Evolutionary conservation across 306 rosid species (phyloP).

Genomic region (peach (Prunus persica)): Prunus_persica_NCBIv2 NC_034011.1:2750001-2750500

Average conservation of each 20-base stretch:
- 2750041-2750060: no score
- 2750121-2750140: not conserved
- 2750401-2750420: conserved; percentile 88
- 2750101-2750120: not conserved
- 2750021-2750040: no score
- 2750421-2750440: conserved; percentile 52
- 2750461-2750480: conserved; percentile 42
- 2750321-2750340: conserved; percentile 3
- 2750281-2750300: conserved; percentile 2
- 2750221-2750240: not conserved
- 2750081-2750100: not conserved
- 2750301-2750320: not conserved
- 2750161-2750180: not conserved
- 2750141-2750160: not conserved
- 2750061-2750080: no score
- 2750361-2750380: conserved; percentile 21
- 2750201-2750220: conserved; percentile 25
- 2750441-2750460: conserved; percentile 38
- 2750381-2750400: conserved; percentile 32
- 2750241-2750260: not conserved
- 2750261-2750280: not conserved
- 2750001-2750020: no score
- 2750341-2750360: conserved; percentile 24
- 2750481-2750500: conserved; percentile 63
- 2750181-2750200: not conserved